Conservation (phyloP, 139 green algal genomes). For the Chloropicon primus region DNA sequence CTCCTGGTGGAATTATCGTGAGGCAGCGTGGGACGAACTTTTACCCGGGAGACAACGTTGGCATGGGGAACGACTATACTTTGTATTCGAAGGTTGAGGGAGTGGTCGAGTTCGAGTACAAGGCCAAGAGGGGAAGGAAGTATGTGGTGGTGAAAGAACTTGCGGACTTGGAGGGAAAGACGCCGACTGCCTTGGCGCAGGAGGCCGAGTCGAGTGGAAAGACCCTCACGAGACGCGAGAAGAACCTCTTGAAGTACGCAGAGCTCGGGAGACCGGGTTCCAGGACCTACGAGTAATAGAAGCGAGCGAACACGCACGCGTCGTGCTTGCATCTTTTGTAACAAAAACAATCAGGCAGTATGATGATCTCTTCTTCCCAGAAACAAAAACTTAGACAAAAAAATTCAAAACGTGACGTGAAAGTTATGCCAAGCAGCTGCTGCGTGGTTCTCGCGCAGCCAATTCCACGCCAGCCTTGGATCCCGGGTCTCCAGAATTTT, state of each 20-base stretch:
- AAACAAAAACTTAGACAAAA: too few relatives aligned
- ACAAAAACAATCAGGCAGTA: background rate
- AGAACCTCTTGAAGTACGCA: background rate
- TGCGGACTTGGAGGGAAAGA: background rate
- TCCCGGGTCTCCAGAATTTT: too few relatives aligned
- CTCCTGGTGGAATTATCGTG: constrained; percentile 82
- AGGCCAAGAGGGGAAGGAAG: background rate
- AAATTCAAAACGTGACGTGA: too few relatives aligned
- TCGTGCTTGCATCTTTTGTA: too few relatives aligned
- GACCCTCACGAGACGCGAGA: background rate
- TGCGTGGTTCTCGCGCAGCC: too few relatives aligned
- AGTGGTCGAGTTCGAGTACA: background rate
- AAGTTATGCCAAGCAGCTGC: too few relatives aligned
- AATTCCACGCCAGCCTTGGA: too few relatives aligned
- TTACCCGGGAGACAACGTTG: constrained; percentile 65
- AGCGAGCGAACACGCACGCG: background rate
- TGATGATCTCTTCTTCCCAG: background rate
- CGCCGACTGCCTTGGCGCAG: background rate
- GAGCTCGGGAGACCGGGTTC: background rate
- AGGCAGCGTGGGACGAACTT: constrained; percentile 78
- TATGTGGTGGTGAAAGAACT: background rate
- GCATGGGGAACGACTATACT: constrained; percentile 41
- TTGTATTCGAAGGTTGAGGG: background rate
- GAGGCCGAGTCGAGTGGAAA: background rate
- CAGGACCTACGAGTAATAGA: background rate